These are phyloP conservation scores for Candida pseudoviswanathii DNA, from an alignment of 1,139 yeast genomes.

Conservation along the genomic window DNA sequence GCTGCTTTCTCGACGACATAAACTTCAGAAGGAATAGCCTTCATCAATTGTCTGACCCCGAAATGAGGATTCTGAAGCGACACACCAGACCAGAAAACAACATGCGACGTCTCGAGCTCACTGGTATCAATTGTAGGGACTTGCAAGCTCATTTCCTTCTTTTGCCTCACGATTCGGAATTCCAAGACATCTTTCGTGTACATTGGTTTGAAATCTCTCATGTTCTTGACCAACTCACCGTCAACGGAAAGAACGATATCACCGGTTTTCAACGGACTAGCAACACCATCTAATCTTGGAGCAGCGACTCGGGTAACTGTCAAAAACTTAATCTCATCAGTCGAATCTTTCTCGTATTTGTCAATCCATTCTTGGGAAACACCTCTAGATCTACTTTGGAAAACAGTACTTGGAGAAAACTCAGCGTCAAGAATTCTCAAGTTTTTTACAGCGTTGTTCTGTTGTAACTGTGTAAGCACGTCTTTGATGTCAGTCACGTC, in stretches of 20 bases:
- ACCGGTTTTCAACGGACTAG: conserved; percentile 51
- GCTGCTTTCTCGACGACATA: conserved; percentile 71
- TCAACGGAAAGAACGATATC: conserved; percentile 77
- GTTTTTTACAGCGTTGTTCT: conserved; percentile 54
- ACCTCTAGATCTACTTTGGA: conserved; percentile 82
- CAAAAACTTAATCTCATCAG: conserved; percentile 72
- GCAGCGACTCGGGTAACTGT: conserved; percentile 71
- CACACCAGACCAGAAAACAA: conserved; percentile 83
- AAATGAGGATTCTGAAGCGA: conserved; percentile 58
- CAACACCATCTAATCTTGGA: conserved; percentile 29
- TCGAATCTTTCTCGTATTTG: conserved; percentile 57
- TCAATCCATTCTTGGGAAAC: conserved; percentile 83
- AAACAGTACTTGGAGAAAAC: conserved; percentile 65
- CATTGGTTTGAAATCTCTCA: conserved; percentile 66
- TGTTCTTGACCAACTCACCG: conserved; percentile 61
- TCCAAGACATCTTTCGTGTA: conserved; percentile 45
- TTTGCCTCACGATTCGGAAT: conserved; percentile 66
- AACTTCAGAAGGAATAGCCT: conserved; percentile 76
- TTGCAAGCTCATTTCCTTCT: conserved; percentile 48
- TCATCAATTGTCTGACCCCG: conserved; percentile 65
- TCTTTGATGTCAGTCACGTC: conserved; percentile 66
- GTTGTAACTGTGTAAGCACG: conserved; percentile 57
- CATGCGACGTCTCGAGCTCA: conserved; percentile 61
- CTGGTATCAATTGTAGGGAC: conserved; percentile 67
- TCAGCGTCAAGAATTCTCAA: conserved; percentile 78